These are phyloP conservation scores for Wickerhamiella australiensis DNA, from an alignment of 805 yeast species.

Conservation along the genomic window DNA sequence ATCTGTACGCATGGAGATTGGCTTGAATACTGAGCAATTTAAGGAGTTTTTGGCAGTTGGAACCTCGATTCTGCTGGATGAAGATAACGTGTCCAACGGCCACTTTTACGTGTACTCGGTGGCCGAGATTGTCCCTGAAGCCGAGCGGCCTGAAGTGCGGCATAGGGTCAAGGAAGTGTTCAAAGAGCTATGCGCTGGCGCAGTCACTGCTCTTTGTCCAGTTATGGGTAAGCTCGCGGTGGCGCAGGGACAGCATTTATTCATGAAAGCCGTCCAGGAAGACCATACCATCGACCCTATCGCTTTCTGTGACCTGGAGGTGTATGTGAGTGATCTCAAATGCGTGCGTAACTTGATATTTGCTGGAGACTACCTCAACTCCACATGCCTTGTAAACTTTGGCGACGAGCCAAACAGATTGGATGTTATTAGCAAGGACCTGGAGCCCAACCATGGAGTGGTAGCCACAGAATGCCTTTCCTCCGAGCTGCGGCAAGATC, in stretches of 20 bases:
- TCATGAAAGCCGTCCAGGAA: slow-evolving; percentile 74
- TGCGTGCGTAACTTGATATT: slow-evolving; percentile 71
- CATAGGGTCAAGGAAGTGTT: slow-evolving; percentile 63
- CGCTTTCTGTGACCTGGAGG: slow-evolving; percentile 80
- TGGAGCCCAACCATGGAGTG: slow-evolving; percentile 65
- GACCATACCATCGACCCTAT: slow-evolving; percentile 83
- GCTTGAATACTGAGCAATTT: slow-evolving; percentile 30
- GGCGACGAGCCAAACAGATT: slow-evolving; percentile 91
- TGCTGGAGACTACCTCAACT: slow-evolving; percentile 67
- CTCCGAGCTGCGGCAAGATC: slow-evolving; percentile 35
- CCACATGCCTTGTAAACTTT: slow-evolving; percentile 73
- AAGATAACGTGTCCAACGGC: slow-evolving; percentile 73
- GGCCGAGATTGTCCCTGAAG: slow-evolving; percentile 78
- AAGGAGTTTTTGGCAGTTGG: slow-evolving; percentile 71
- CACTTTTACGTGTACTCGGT: slow-evolving; percentile 61
- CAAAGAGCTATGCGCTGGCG: slow-evolving; percentile 69
- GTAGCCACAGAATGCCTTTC: slow-evolving; percentile 40
- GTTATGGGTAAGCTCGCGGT: slow-evolving; percentile 73
- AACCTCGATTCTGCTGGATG: slow-evolving; percentile 59
- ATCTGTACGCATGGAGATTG: slow-evolving; percentile 38
- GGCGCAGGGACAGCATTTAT: slow-evolving; percentile 72
- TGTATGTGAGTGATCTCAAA: slow-evolving; percentile 67
- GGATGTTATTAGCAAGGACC: slow-evolving; percentile 65
- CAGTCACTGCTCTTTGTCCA: slow-evolving; percentile 65
- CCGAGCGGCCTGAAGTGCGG: slow-evolving; percentile 71